phyloP scores from a whole-genome alignment of 169 alveolate genomes.

The Haemoproteus tartakovskyi region DNA sequence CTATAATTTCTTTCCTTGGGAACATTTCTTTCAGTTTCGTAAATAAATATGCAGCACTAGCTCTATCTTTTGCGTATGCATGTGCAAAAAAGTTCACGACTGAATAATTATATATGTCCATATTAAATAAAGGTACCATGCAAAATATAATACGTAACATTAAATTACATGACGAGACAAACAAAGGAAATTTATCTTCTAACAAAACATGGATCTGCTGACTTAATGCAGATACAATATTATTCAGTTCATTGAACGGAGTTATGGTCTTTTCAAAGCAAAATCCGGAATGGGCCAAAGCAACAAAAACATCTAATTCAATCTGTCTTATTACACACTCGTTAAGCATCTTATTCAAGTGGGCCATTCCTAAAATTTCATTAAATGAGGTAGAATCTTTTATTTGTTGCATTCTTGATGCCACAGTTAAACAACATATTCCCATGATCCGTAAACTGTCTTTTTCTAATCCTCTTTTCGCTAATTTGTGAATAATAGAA shows the following conservation, averaged over 20 bases:
- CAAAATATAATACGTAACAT: slow-evolving; percentile 58
- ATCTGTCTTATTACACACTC: slow-evolving; percentile 58
- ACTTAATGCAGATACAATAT: too few species aligned
- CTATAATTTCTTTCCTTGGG: slow-evolving; percentile 48
- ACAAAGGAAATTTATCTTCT: slow-evolving; percentile 16
- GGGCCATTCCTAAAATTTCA: slow-evolving; percentile 26
- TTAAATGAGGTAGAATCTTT: slow-evolving; percentile 56
- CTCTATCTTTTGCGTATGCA: slow-evolving; percentile 43
- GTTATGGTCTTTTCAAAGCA: slow-evolving; percentile 60
- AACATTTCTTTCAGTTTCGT: slow-evolving; percentile 26
- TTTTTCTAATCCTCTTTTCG: slow-evolving; percentile 39
- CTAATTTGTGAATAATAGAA: slow-evolving; percentile 46
- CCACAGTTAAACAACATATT: slow-evolving; percentile 63
- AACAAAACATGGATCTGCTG: too few species aligned
- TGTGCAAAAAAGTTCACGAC: slow-evolving; percentile 41
- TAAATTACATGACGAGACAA: slow-evolving; percentile 30
- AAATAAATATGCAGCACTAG: slow-evolving; percentile 18
- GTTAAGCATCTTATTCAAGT: slow-evolving; percentile 24
- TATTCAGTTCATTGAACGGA: slow-evolving; percentile 47
- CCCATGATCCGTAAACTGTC: slow-evolving; percentile 51
- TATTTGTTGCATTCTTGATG: slow-evolving; percentile 65
- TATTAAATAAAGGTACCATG: slow-evolving; percentile 63
- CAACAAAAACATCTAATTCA: slow-evolving; percentile 54
- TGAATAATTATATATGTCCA: slow-evolving; percentile 57
- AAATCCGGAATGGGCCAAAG: slow-evolving; percentile 60